Evolutionary conservation across 345 rosid species (phyloP), one percentile per base, ranked within the genome.

Genomic region (Ceriops zippeliana): DNA sequence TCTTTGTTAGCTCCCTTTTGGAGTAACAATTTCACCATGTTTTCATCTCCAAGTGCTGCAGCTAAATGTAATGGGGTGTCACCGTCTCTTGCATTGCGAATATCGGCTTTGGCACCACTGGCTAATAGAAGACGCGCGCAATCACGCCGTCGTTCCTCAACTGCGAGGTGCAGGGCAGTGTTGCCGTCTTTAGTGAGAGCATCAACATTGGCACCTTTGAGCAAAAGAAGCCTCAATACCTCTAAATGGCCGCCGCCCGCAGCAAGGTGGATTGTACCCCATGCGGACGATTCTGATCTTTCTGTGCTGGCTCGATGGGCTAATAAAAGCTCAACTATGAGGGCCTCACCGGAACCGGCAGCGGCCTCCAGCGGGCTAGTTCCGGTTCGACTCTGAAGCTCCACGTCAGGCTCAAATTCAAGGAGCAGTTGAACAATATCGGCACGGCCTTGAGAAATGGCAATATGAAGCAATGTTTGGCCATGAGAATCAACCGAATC

Each of bases 191-290:
- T 82, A 9, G 87, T 79, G 6, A 80, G 72, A 13, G 82, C 63
- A 47, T 86, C 75, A 21, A 73, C 83, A 19, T 72, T 54, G 8
- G 85, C 89, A 20, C 86, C 86, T 61, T 86, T 88, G 5, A 78
- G 67, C 13, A 88, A 69, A 61, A 88, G 81, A 24, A 88, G 89
- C 80, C 80, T 80, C 52, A 84, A 26, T 0, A 82, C 82, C 59
- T 84, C 89, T 3, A 79, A 11, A 76, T 86, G 86, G 9, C 89
- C 87, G 0, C 63, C 72, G 13, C 61, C 72, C 2, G 76, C 69
- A 2, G 93, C 90, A 10, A 80, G 75, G 52, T 88, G 93, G 65
- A 84, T 79, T 0, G 93, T 84, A 7, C 90, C 90, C 80, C 74
- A 63, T 35, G 66, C 37, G 0, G 90, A 86, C 0, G 75, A 42